These are phyloP conservation scores for Myrmaecium sp. DNA, from an alignment of 2,329 filamentous ascomycete species.

Conservation along the genomic window DNA sequence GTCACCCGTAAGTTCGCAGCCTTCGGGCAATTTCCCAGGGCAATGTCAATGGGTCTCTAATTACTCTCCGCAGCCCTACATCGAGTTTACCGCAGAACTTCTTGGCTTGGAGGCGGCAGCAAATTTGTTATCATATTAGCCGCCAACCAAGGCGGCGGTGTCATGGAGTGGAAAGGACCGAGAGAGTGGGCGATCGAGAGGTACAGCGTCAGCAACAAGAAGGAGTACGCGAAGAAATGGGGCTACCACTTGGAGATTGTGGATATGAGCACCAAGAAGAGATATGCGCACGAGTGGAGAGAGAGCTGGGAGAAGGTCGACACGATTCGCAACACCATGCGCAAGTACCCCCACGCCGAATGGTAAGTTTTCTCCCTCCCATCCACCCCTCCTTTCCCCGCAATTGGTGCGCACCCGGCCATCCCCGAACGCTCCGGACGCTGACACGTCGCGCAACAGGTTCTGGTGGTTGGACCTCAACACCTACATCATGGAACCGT, in stretches of 20 bases:
- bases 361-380: conserved; percentile 49
- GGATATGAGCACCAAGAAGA: conserved; percentile 97
- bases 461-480: conserved; percentile 99
- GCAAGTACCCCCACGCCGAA: conserved; percentile 88
- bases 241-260: conserved; percentile 93
- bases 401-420: background rate
- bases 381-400: too few species aligned
- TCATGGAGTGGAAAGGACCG: conserved; percentile 98
- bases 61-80: conserved; percentile 32
- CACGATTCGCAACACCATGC: conserved; percentile 70
- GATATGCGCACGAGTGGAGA: conserved; percentile 96
- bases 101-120: conserved; percentile 63
- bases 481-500: conserved; percentile 95
- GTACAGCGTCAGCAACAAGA: conserved; percentile 91
- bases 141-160: conserved; percentile 86
- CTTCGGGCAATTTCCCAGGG: too few species aligned
- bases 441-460: conserved; percentile 44
- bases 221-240: conserved; percentile 71
- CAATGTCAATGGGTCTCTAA: conserved; percentile 5
- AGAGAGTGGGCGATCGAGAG: conserved; percentile 96
- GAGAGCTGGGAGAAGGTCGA: conserved; percentile 99
- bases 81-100: conserved; percentile 50
- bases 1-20: conserved; percentile 50
- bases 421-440: conserved; percentile 4
- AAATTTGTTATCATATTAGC: conserved; percentile 89